These are phyloP conservation scores for Gillenia trifoliata DNA, from an alignment of 306 rosid genomes.

Conservation along the genomic window DNA sequence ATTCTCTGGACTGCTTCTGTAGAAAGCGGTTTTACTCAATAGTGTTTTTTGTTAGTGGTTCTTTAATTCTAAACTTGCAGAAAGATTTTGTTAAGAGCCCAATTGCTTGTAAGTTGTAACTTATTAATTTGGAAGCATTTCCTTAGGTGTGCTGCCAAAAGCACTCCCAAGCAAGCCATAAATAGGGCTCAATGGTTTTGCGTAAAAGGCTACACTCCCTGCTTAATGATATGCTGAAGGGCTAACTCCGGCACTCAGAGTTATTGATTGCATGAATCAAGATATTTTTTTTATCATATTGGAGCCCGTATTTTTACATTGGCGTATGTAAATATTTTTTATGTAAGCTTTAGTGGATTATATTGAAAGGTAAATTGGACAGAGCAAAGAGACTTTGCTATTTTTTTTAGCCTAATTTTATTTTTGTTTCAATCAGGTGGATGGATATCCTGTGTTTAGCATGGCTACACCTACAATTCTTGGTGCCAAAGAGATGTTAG, in stretches of 20 bases:
- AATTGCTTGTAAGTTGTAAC: too few relatives aligned
- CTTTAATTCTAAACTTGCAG: too few relatives aligned
- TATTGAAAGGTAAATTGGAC: neutral
- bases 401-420: constrained; percentile 14
- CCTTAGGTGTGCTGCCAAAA: neutral
- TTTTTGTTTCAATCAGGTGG: constrained; percentile 46
- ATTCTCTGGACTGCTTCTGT: too few relatives aligned
- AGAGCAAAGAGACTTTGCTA: neutral
- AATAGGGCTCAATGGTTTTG: neutral
- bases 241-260: neutral
- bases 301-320: neutral
- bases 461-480: constrained; percentile 87
- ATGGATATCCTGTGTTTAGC: constrained; percentile 80
- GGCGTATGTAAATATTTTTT: neutral
- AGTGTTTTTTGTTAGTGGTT: too few relatives aligned
- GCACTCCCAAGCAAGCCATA: neutral
- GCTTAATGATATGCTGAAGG: neutral
- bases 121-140: neutral
- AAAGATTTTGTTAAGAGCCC: too few relatives aligned
- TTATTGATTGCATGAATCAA: neutral
- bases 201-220: neutral
- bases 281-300: neutral
- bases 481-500: constrained; percentile 87
- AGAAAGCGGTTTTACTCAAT: too few relatives aligned
- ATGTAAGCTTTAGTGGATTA: neutral